A percentile compares a stretch with the other conserved stretches of the same genome.
Conservation (phyloP, 805 yeast genomes). For the Komagataella phaffii region DNA sequence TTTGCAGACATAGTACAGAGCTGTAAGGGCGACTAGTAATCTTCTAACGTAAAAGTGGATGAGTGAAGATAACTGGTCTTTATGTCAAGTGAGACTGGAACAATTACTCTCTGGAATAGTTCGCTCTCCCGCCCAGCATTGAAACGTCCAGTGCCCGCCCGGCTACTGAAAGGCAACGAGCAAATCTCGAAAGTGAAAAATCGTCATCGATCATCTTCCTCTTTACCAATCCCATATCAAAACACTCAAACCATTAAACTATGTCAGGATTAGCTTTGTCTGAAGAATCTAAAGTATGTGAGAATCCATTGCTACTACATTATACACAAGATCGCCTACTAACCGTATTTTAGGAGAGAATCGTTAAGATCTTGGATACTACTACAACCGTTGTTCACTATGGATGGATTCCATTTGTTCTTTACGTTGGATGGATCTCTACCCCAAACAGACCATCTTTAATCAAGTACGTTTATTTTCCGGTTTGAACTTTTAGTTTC, state of each 20-base stretch:
- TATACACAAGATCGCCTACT: conserved; percentile 12
- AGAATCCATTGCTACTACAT: not conserved
- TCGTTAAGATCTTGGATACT: conserved; percentile 67
- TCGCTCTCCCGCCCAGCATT: not conserved
- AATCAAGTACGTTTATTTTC: conserved; percentile 24
- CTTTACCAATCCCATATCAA: not conserved
- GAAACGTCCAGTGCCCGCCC: not conserved
- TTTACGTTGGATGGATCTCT: conserved; percentile 81
- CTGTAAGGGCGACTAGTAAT: not conserved
- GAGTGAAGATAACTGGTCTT: not conserved
- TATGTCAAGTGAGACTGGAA: not conserved
- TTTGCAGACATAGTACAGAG: not conserved
- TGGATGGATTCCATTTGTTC: conserved; percentile 92
- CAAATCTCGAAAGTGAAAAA: not conserved
- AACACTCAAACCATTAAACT: conserved; percentile 1
- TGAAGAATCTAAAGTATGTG: conserved; percentile 28
- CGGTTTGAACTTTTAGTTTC: not conserved
- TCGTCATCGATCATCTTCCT: not conserved
- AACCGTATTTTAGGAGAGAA: conserved; percentile 52
- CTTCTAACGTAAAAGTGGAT: not conserved
- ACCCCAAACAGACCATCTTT: conserved; percentile 77
- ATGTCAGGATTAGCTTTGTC: conserved; percentile 27
- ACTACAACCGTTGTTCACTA: conserved; percentile 85
- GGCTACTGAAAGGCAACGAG: not conserved
- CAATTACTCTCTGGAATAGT: not conserved